Conservation (phyloP, 805 yeast species). For the Scheffersomyces stipitis region DNA sequence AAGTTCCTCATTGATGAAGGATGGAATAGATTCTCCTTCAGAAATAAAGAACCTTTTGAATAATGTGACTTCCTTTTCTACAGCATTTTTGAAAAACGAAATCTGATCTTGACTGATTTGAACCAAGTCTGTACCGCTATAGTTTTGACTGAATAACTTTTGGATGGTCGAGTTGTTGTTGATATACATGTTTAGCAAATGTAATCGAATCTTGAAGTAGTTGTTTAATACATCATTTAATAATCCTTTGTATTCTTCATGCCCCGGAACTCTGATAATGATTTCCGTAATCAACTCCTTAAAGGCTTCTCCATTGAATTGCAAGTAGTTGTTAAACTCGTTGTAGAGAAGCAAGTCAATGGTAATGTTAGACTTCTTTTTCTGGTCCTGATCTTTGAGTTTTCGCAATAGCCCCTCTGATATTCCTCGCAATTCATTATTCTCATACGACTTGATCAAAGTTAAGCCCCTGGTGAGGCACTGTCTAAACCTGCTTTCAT, state of each 20-base stretch:
- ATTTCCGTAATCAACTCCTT: slow-evolving; percentile 35
- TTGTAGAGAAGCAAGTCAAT: slow-evolving; percentile 66
- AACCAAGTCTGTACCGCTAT: slow-evolving; percentile 40
- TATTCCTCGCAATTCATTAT: slow-evolving; percentile 38
- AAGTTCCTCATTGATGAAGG: slow-evolving; percentile 28
- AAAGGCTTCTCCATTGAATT: slow-evolving; percentile 23
- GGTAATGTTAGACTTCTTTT: slow-evolving; percentile 18
- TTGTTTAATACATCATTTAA: slow-evolving; percentile 61
- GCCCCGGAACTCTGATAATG: slow-evolving; percentile 33
- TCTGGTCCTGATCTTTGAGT: slow-evolving; percentile 6
- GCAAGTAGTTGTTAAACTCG: slow-evolving; percentile 46
- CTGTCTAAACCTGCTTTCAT: slow-evolving; percentile 72
- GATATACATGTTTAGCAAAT: slow-evolving; percentile 44
- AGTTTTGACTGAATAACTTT: slow-evolving; percentile 8
- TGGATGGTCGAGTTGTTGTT: slow-evolving; percentile 32
- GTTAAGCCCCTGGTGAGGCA: slow-evolving; percentile 81
- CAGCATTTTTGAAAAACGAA: slow-evolving; percentile 56
- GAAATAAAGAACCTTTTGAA: slow-evolving; percentile 53
- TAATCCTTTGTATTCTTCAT: slow-evolving; percentile 63
- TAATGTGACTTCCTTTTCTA: slow-evolving; percentile 59
- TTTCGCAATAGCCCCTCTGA: slow-evolving; percentile 14
- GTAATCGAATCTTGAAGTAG: slow-evolving; percentile 60
- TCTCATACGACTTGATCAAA: slow-evolving; percentile 66
- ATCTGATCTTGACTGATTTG: slow-evolving; percentile 63
- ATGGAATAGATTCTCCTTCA: slow-evolving; percentile 7